Evolutionary conservation across 2,329 filamentous ascomycete genomes (phyloP).

Genomic region (Epichloe aotearoae): DNA sequence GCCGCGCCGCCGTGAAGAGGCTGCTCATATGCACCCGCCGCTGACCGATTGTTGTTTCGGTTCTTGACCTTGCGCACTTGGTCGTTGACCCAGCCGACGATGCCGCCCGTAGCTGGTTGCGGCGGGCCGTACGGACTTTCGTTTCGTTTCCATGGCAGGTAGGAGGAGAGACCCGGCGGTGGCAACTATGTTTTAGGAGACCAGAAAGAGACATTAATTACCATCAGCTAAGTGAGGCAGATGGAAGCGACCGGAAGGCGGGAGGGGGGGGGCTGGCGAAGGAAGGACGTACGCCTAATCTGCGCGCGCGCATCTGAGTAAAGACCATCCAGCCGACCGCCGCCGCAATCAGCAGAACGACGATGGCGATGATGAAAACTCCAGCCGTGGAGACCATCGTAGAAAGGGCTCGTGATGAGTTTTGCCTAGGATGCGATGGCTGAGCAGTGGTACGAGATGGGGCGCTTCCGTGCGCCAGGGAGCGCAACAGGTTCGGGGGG

Average conservation of each 20-base stretch:
- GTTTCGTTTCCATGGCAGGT: slow-evolving; percentile 54
- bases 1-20: slow-evolving; percentile 28
- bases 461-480: not conserved
- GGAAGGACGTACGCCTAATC: slow-evolving; percentile 46
- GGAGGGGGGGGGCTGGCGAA: not conserved
- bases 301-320: slow-evolving; percentile 57
- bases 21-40: slow-evolving; percentile 61
- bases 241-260: not conserved
- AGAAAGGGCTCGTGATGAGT: not conserved
- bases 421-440: not conserved
- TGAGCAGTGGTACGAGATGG: not conserved
- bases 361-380: slow-evolving; percentile 59
- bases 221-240: not conserved
- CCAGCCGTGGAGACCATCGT: slow-evolving; percentile 46
- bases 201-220: not conserved
- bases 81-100: slow-evolving; percentile 61
- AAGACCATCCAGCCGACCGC: slow-evolving; percentile 56
- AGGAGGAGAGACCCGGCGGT: slow-evolving; percentile 51
- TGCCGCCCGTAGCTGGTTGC: slow-evolving; percentile 44
- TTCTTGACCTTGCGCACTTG: slow-evolving; percentile 51
- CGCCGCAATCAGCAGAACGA: slow-evolving; percentile 45
- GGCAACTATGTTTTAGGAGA: slow-evolving; percentile 39
- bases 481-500: too few species aligned
- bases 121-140: slow-evolving; percentile 36
- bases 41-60: slow-evolving; percentile 51